Evolutionary conservation across 495 filamentous ascomycete species (phyloP).

Genomic region (Cercophora samala): DNA sequence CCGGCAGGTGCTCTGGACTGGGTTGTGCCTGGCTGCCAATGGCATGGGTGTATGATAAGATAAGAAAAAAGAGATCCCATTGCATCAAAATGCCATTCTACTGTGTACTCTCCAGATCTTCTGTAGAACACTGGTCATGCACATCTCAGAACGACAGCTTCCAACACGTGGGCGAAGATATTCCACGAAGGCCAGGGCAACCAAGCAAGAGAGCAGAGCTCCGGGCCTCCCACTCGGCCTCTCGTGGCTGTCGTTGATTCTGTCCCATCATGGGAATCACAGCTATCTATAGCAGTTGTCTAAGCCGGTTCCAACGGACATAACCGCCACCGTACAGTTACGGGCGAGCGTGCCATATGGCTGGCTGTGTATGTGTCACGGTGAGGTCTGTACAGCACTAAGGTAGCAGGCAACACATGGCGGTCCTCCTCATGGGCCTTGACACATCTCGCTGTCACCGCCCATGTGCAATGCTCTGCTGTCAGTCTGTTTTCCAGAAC

Average conservation of each 20-base stretch:
- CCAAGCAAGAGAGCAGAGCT: too few relatives aligned
- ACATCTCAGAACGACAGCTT: too few relatives aligned
- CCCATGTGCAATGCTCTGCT: constrained; percentile 7
- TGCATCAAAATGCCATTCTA: too few relatives aligned
- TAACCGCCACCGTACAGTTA: too few relatives aligned
- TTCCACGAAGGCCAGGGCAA: too few relatives aligned
- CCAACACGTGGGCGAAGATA: not conserved
- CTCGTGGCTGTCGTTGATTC: not conserved
- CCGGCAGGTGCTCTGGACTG: not conserved
- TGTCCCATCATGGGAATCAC: too few relatives aligned
- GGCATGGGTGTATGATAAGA: not conserved
- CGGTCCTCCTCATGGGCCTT: not conserved
- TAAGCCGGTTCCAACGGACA: too few relatives aligned
- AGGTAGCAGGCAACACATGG: not conserved
- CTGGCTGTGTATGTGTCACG: not conserved
- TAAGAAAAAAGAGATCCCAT: not conserved
- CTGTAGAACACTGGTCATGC: too few relatives aligned
- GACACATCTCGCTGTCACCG: constrained; percentile 13
- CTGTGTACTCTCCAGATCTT: too few relatives aligned
- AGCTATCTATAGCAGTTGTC: too few relatives aligned
- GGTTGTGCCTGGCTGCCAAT: not conserved
- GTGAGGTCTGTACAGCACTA: not conserved
- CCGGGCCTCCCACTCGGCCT: too few relatives aligned
- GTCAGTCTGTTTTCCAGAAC: constrained; percentile 3
- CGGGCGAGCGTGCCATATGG: too few relatives aligned